These are phyloP conservation scores for Lodderomyces beijingensis DNA, from an alignment of 1,139 yeast species.

Conservation along the genomic window DNA sequence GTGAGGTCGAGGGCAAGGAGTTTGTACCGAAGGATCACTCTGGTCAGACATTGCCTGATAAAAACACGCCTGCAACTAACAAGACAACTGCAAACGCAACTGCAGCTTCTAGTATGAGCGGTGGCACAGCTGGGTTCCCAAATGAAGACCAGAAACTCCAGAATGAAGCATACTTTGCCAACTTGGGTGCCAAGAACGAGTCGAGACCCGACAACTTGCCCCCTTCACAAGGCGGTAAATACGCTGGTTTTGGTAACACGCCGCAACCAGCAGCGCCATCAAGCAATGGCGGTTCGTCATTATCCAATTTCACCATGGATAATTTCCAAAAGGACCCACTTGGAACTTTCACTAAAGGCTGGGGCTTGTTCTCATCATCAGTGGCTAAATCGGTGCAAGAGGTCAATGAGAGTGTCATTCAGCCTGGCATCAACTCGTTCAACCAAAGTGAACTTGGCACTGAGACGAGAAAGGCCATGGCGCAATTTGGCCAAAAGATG, in stretches of 20 bases:
- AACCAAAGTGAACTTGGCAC: conserved; percentile 74
- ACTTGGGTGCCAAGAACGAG: conserved; percentile 69
- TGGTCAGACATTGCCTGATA: conserved; percentile 42
- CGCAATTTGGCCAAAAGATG: conserved; percentile 91
- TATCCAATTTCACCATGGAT: conserved; percentile 62
- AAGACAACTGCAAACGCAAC: conserved; percentile 13
- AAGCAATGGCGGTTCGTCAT: conserved; percentile 23
- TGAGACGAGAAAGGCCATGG: conserved; percentile 87
- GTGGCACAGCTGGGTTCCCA: conserved; percentile 21
- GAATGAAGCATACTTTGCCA: conserved; percentile 80
- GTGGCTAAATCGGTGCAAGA: conserved; percentile 81
- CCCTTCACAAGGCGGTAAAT: conserved; percentile 94
- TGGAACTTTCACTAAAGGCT: conserved; percentile 85
- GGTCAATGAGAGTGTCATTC: conserved; percentile 82
- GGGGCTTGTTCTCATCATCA: conserved; percentile 86
- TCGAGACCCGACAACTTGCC: conserved; percentile 74
- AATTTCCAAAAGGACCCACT: conserved; percentile 82
- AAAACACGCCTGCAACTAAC: conserved; percentile 7
- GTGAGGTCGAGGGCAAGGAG: conserved; percentile 68
- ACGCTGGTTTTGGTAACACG: conserved; percentile 84
- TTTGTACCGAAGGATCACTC: conserved; percentile 66
- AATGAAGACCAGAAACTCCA: conserved; percentile 46
- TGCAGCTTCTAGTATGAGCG: conserved; percentile 13
- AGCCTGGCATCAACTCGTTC: conserved; percentile 79
- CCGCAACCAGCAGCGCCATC: conserved; percentile 42